Conservation (phyloP, 345 rosid species). For the Excoecaria cochinchinensis region DNA sequence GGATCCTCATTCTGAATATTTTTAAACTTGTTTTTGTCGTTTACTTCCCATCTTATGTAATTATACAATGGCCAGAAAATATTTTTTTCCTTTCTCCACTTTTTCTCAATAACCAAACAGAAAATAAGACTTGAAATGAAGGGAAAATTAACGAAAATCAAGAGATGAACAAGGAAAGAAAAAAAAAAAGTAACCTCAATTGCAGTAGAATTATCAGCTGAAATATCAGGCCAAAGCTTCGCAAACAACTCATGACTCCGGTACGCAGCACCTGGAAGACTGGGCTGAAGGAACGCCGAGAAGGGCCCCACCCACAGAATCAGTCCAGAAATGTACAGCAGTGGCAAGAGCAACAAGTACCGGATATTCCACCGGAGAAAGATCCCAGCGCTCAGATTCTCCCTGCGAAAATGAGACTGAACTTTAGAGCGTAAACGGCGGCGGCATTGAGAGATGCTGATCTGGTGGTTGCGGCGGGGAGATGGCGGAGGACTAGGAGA, state of each 20-base stretch:
- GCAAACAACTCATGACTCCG: conserved; percentile 71
- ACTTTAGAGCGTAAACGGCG: conserved; percentile 55
- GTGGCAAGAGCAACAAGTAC: conserved; percentile 55
- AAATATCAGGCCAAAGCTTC: conserved; percentile 67
- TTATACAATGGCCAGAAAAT: conserved; percentile 1
- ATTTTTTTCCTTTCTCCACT: neutral
- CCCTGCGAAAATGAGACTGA: conserved; percentile 44
- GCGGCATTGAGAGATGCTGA: conserved; percentile 48
- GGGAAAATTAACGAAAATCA: neutral
- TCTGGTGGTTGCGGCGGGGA: conserved; percentile 41
- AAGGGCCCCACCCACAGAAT: conserved; percentile 82
- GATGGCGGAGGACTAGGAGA: conserved; percentile 77
- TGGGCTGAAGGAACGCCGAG: conserved; percentile 50
- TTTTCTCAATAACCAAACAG: conserved; percentile 19
- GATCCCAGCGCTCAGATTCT: conserved; percentile 32
- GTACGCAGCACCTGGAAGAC: conserved; percentile 71
- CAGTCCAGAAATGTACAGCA: conserved; percentile 70
- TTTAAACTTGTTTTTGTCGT: neutral
- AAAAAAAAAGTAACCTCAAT: conserved; percentile 43
- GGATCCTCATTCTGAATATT: neutral
- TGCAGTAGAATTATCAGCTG: conserved; percentile 64
- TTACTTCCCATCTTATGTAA: neutral
- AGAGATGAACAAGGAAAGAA: neutral
- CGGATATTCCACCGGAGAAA: conserved; percentile 59
- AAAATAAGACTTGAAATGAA: neutral